Evolutionary conservation across 805 yeast species (phyloP).

Genomic region (Isabelozyma rhagii): DNA sequence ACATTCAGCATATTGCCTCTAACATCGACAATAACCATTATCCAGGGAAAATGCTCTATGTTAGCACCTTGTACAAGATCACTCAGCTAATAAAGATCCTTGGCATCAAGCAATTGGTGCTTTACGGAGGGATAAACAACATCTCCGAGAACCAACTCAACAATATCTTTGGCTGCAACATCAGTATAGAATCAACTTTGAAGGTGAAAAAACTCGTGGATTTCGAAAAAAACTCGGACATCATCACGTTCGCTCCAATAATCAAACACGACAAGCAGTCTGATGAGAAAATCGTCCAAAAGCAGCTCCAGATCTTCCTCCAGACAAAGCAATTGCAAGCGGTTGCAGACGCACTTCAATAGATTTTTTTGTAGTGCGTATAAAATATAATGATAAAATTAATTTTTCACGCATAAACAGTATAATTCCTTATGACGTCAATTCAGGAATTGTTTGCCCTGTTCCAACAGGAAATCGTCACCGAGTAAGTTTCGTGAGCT

Average conservation of each 20-base stretch:
- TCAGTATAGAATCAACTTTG: conserved; percentile 1
- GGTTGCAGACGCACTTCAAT: background rate
- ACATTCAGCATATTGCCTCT: conserved; percentile 6
- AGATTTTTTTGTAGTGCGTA: background rate
- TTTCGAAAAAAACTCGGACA: background rate
- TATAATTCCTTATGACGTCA: background rate
- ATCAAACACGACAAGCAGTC: background rate
- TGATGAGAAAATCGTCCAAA: background rate
- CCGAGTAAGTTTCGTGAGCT: conserved; percentile 3
- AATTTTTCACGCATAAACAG: background rate
- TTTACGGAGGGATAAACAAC: conserved; percentile 13
- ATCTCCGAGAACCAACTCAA: conserved; percentile 7
- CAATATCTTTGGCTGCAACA: conserved; percentile 4
- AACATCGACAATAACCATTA: conserved; percentile 8
- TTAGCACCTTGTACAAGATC: conserved; percentile 10
- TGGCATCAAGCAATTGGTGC: conserved; percentile 11
- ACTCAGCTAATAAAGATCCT: conserved; percentile 9
- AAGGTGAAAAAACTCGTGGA: conserved; percentile 3
- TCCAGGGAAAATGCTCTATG: conserved; percentile 15
- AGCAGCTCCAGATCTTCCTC: conserved; percentile 2
- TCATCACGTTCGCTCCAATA: conserved; percentile 2
- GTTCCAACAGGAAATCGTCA: conserved; percentile 5
- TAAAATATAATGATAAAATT: too few relatives aligned
- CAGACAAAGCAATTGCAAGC: conserved; percentile 2
- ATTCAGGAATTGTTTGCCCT: conserved; percentile 1